These are phyloP conservation scores for Phytomonas sp. DNA, from an alignment of 208 protist species.

Conservation along the genomic window DNA sequence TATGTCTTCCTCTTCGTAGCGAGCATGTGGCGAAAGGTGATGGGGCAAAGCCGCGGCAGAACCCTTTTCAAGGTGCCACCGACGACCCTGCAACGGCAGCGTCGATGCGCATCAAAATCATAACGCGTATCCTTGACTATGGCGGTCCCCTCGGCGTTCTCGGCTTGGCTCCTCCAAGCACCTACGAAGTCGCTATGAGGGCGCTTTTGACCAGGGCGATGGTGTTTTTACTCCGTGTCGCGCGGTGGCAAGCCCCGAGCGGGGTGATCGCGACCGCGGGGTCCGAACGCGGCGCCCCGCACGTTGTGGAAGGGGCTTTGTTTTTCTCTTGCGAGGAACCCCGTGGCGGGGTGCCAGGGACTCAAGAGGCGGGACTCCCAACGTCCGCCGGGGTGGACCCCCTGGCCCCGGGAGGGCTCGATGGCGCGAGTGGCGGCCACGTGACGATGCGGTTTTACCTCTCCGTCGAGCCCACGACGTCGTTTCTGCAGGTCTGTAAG, in stretches of 20 bases:
- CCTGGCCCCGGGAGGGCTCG: not conserved
- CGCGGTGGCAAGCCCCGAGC: too few relatives aligned
- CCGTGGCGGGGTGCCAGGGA: conserved; percentile 1
- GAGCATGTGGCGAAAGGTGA: too few relatives aligned
- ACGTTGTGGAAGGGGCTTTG: not conserved
- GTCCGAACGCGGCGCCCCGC: too few relatives aligned
- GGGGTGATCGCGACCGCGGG: too few relatives aligned
- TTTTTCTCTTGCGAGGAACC: too few relatives aligned
- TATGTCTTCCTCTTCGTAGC: too few relatives aligned
- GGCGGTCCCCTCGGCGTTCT: not conserved
- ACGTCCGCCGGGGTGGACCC: not conserved
- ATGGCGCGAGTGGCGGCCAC: not conserved
- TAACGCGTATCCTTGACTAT: not conserved
- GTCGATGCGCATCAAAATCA: not conserved
- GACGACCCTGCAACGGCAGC: not conserved
- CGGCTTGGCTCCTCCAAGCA: not conserved
- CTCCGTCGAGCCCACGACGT: not conserved
- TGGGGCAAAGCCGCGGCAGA: not conserved
- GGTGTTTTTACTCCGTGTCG: not conserved
- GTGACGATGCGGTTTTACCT: not conserved
- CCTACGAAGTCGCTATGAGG: not conserved
- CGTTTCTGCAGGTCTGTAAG: not conserved
- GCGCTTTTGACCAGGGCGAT: not conserved
- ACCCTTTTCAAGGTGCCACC: not conserved
- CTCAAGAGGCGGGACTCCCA: not conserved